These are phyloP conservation scores for Xylaria multiplex DNA, from an alignment of 2,329 filamentous ascomycete species.

Conservation along the genomic window DNA sequence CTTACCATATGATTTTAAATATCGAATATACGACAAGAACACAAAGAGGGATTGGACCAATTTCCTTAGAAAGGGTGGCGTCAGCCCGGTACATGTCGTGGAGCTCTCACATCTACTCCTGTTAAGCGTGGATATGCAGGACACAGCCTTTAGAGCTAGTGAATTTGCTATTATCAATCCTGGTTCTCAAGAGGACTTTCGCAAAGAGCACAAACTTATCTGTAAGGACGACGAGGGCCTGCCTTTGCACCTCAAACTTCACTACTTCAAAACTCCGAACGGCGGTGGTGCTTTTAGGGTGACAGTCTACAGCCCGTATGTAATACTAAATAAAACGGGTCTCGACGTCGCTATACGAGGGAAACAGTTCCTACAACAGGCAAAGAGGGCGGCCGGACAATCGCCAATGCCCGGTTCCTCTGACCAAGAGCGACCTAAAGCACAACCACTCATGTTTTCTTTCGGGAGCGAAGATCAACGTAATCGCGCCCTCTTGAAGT, in stretches of 20 bases:
- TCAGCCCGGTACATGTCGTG: constrained; percentile 96
- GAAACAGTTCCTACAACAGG: constrained; percentile 86
- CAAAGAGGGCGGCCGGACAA: constrained; percentile 85
- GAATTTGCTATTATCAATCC: constrained; percentile 98
- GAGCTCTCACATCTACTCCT: constrained; percentile 93
- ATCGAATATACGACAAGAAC: constrained; percentile 98
- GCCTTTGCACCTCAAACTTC: constrained; percentile 81
- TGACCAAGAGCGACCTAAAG: constrained; percentile 71
- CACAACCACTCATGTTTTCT: constrained; percentile 95
- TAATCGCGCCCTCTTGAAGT: constrained; percentile 87
- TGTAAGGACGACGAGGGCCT: constrained; percentile 88
- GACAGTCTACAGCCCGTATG: constrained; percentile 92
- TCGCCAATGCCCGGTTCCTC: constrained; percentile 64
- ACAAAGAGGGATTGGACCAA: constrained; percentile 99
- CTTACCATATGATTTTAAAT: constrained; percentile 98
- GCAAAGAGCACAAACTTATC: constrained; percentile 79
- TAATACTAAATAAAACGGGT: constrained; percentile 94
- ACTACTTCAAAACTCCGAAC: constrained; percentile 90
- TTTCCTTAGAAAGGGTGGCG: constrained; percentile 93
- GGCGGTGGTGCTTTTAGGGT: constrained; percentile 97
- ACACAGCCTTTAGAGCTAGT: constrained; percentile 92
- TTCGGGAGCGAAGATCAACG: constrained; percentile 88
- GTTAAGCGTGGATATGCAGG: constrained; percentile 95
- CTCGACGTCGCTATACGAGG: constrained; percentile 87
- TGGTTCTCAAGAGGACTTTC: constrained; percentile 86